A percentile compares a stretch with the other conserved stretches of the same genome.
Conservation (phyloP, 2,329 filamentous ascomycete species). For the Eurotiales sp. region DNA sequence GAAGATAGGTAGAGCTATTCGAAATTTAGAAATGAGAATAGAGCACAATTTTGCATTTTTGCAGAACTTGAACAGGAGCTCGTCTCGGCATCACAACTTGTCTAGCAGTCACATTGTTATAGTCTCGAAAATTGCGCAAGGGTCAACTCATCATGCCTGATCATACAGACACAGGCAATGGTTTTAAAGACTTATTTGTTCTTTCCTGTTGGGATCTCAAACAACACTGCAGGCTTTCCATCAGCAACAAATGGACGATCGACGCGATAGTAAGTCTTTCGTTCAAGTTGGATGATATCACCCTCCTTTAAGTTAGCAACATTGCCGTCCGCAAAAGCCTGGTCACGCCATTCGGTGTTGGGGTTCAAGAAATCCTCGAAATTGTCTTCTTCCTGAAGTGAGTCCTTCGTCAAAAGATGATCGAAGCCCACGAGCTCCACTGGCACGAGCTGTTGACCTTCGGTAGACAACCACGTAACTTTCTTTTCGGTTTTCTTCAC, state of each 20-base stretch:
- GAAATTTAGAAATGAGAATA: too few species aligned
- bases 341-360: conserved; percentile 68
- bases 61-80: too few species aligned
- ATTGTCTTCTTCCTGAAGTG: conserved; percentile 81
- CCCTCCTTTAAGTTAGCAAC: conserved; percentile 74
- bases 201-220: conserved; percentile 68
- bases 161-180: too few species aligned
- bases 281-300: conserved; percentile 92
- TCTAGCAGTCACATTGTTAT: too few species aligned
- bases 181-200: neutral
- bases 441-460: conserved; percentile 71
- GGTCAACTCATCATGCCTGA: too few species aligned
- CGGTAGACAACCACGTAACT: conserved; percentile 82
- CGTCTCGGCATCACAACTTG: too few species aligned
- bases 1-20: too few species aligned
- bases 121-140: too few species aligned
- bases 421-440: conserved; percentile 93
- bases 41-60: neutral
- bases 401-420: conserved; percentile 92
- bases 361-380: conserved; percentile 79
- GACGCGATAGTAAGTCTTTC: conserved; percentile 86
- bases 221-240: conserved; percentile 60
- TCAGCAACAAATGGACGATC: conserved; percentile 59
- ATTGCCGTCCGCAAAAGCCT: conserved; percentile 76
- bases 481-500: conserved; percentile 97